A percentile compares a stretch with the other conserved stretches of the same genome.
Conservation (phyloP, 352 stramenopile genomes). For the Phytophthora melonis region DNA sequence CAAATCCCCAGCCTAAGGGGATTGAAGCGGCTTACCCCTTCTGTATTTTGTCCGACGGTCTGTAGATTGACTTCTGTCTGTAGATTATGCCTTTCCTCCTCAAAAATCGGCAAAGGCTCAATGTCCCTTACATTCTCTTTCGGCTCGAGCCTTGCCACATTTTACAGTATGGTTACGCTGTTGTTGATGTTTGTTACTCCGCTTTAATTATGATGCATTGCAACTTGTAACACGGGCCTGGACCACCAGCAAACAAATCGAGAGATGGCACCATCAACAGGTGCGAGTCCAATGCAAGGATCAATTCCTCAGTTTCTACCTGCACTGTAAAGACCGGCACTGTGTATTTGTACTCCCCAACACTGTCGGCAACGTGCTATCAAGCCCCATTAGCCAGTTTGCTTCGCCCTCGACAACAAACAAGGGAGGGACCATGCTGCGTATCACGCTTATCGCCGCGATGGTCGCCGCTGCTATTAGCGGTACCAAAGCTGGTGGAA, state of each 20-base stretch:
- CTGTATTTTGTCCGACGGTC: too few relatives aligned
- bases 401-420: constrained; percentile 1
- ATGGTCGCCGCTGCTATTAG: constrained; percentile 6
- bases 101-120: too few relatives aligned
- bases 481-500: constrained; percentile 1
- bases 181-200: constrained; percentile 1
- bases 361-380: not conserved
- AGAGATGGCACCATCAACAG: constrained; percentile 4
- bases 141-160: too few relatives aligned
- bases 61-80: too few relatives aligned
- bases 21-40: too few relatives aligned
- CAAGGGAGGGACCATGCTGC: constrained; percentile 1
- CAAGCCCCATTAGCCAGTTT: constrained; percentile 17
- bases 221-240: not conserved
- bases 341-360: not conserved
- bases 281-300: not conserved
- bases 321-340: not conserved
- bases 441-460: not conserved
- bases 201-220: constrained; percentile 8
- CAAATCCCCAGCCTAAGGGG: too few relatives aligned
- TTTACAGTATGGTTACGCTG: too few relatives aligned
- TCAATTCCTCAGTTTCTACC: constrained; percentile 10
- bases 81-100: too few relatives aligned
- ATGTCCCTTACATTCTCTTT: too few relatives aligned
- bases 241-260: constrained; percentile 28